Evolutionary conservation across 1,139 yeast genomes (phyloP), one percentile per base, ranked within the genome.

Genomic region (Pichia sp.): DNA sequence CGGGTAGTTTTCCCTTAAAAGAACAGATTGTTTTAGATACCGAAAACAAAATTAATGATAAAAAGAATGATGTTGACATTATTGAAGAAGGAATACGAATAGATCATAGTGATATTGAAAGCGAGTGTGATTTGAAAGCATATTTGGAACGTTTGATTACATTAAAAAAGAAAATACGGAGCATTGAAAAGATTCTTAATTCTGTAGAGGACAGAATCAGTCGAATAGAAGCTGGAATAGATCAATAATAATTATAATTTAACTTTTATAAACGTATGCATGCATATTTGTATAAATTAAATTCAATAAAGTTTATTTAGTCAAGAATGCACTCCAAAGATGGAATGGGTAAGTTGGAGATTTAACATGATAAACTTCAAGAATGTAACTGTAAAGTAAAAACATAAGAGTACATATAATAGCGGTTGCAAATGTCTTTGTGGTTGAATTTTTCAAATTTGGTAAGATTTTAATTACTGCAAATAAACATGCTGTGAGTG

Each of bases 341-440:
- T 49, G 59, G 56, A 60, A 79, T 42, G 93, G 94, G 55, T 80
- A 83, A 0, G 81, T 80, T 10, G 65, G 53, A 41, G 76, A 74
- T 62, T 83, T 83, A 50, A 71, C 52, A 22, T 68, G 70, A 62
- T 80, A 83, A 34, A 80, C 66, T 20, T 66, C 62, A 41, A 81
- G 65, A 46, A 79, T 65, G 27, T 70, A 64, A 50, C 83, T 74
- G 62, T 72, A 82, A 39, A 72, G 60, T 13, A 76, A 54, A 51
- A 74, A 74, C 22, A 79, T 57, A 20, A 66, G 53, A 1, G 60
- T 52, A 21, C 72, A 58, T 15, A 73, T 56, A 4, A 66, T 48
- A 2, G 66, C 52, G 10, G 74, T 69, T 10, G 73, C 69, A n/a
- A 71, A 42, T 27, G 77, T 59, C 42, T 67, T 69, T 13, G 70